Conservation (phyloP, 164 flowering plant species). For the Saururus chinensis region DNA sequence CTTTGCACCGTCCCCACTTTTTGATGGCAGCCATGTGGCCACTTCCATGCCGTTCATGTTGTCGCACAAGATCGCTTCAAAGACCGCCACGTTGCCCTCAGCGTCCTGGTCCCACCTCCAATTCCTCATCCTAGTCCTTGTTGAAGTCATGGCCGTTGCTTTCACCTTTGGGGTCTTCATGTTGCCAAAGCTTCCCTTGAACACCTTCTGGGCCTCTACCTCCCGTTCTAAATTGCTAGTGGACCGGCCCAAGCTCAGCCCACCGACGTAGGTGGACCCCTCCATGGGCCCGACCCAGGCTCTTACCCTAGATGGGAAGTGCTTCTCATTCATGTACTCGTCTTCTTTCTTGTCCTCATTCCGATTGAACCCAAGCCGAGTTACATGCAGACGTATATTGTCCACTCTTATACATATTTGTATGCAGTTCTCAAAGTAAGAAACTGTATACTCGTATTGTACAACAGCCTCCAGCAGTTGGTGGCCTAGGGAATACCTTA, state of each 20-base stretch:
- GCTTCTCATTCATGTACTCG: slow-evolving; percentile 33
- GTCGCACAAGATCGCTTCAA: slow-evolving; percentile 56
- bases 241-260: slow-evolving; percentile 68
- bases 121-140: slow-evolving; percentile 32
- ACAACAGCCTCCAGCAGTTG: slow-evolving; percentile 72
- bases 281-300: slow-evolving; percentile 76
- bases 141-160: slow-evolving; percentile 22
- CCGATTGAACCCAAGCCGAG: slow-evolving; percentile 32
- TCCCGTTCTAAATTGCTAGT: slow-evolving; percentile 49
- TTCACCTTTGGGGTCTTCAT: slow-evolving; percentile 27
- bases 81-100: slow-evolving; percentile 59
- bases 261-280: slow-evolving; percentile 46
- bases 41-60: slow-evolving; percentile 37
- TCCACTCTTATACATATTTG: slow-evolving; percentile 62
- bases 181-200: slow-evolving; percentile 54
- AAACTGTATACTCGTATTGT: slow-evolving; percentile 61
- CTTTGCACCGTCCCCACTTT: slow-evolving; percentile 4
- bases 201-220: slow-evolving; percentile 24
- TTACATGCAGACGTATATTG: slow-evolving; percentile 71
- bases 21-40: slow-evolving; percentile 28
- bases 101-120: slow-evolving; percentile 92
- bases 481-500: slow-evolving; percentile 70
- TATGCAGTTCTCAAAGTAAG: slow-evolving; percentile 28
- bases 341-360: slow-evolving; percentile 19
- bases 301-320: slow-evolving; percentile 54